Evolutionary conservation across 768 basidiomycete species (phyloP), one percentile per base, ranked within the genome.

Genomic region (Trametes sanguinea): DNA sequence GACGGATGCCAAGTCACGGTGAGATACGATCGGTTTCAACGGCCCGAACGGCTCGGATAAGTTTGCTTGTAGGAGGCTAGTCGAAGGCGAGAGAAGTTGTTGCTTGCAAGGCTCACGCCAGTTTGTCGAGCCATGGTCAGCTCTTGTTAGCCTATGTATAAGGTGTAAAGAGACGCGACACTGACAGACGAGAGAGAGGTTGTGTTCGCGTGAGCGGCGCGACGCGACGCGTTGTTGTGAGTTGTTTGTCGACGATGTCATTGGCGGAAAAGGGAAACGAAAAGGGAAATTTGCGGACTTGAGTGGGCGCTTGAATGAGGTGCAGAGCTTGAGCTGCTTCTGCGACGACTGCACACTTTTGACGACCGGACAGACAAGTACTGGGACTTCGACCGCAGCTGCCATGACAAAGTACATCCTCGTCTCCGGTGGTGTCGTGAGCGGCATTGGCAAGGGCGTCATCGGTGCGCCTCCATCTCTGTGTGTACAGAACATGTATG

Each of bases 361-460:
- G 35, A 37, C 35, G 50, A 62, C 52, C 27, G 14, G 35, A 37
- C 62, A 29, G 42, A 37, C 22, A 22, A 22, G 22, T 22, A 22
- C 53, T 46, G n/a, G 11, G 29, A 35, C 52, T 51, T 53, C 52
- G 58, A 58, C 61, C 35, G 13, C 61, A 29, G 35, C 65, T 14
- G 57, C 52, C 39, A 95, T 95, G 91, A 94, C 92, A 63, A 98
- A 98, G 79, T 98, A 93, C 78, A 98, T 98, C 71, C 70, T 98
- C 65, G 93, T 99, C 33, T 94, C 92, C 42, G 96, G 96, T 61
- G 96, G 96, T 76, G 96, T 99, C 60, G 92, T 99, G 73, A 96
- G 94, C 71, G 96, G 96, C 57, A 99, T 99, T 70, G 96, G 96
- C 66, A 99, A 99, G 85, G 96, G 96, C 69, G 94, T 98, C 64